Conservation (phyloP, 1,139 yeast genomes). For the Kodamaea suecica region DNA sequence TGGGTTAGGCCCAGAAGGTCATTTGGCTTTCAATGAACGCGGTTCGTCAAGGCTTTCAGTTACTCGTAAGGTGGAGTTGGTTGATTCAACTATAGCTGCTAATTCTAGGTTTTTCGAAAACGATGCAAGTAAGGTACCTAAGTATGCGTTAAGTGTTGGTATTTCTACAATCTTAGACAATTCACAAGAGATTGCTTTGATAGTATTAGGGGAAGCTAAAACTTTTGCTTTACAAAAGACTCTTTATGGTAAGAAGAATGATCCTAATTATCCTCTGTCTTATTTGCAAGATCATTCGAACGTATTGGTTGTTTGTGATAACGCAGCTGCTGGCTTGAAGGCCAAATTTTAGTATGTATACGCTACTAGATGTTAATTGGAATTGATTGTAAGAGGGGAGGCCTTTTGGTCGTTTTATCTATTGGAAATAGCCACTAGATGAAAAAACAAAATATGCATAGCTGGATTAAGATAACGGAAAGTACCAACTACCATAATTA, state of each 20-base stretch:
- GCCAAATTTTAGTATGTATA: constrained; percentile 32
- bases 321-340: constrained; percentile 40
- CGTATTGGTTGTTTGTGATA: constrained; percentile 46
- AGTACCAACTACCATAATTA: no score
- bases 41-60: constrained; percentile 48
- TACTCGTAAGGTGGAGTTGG: constrained; percentile 52
- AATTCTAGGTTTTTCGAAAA: constrained; percentile 55
- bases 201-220: constrained; percentile 48
- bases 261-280: constrained; percentile 42
- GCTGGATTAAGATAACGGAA: no score
- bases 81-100: constrained; percentile 52
- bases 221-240: constrained; percentile 45
- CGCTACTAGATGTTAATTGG: not conserved
- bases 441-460: no score
- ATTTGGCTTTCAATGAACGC: constrained; percentile 61
- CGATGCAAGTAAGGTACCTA: constrained; percentile 50
- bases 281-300: constrained; percentile 47
- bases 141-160: constrained; percentile 55
- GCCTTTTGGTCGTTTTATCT: no score
- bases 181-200: constrained; percentile 50
- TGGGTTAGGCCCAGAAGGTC: constrained; percentile 66
- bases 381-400: no score
- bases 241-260: constrained; percentile 34
- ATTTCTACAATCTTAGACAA: constrained; percentile 60
- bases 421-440: no score